Percentiles rank a stretch among this genome's conserved stretches.
phyloP scores from a whole-genome alignment of 2,329 filamentous ascomycete genomes.

The Nannizzia gypsea region DNA sequence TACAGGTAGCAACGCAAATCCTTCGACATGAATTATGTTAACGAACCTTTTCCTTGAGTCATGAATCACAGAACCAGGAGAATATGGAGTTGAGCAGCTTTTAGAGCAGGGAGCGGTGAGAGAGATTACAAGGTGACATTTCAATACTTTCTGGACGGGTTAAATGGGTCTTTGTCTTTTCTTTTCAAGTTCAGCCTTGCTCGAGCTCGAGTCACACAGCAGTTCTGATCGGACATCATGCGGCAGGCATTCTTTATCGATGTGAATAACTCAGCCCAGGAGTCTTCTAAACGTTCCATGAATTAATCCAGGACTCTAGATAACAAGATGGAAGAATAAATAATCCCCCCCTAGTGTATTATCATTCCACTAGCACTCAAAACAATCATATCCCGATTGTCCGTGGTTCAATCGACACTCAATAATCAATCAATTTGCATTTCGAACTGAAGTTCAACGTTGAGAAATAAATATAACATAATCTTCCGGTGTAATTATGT shows the following conservation, averaged over 20 bases:
- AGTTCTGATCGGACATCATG: neutral
- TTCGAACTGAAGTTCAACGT: neutral
- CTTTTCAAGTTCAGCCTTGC: neutral
- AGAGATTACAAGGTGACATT: neutral
- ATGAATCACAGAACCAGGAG: neutral
- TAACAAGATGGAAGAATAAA: neutral
- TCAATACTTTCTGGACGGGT: neutral
- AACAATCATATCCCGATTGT: neutral
- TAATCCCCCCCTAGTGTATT: neutral
- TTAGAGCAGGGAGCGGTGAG: neutral
- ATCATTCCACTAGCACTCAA: neutral
- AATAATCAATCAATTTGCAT: neutral
- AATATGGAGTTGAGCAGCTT: neutral
- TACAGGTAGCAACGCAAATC: neutral
- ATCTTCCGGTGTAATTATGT: neutral
- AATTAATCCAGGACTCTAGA: neutral
- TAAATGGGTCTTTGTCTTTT: neutral
- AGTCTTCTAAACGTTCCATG: neutral
- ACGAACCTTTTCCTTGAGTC: neutral
- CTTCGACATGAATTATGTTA: neutral
- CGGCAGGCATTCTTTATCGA: neutral
- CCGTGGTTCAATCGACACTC: neutral
- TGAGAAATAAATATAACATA: neutral
- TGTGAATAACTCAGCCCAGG: neutral
- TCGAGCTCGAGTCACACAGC: neutral